A percentile compares a stretch with the other conserved stretches of the same genome.
Evolutionary conservation across 2,329 filamentous ascomycete genomes (phyloP).

Genomic region (Aspergillus amoenus): DNA sequence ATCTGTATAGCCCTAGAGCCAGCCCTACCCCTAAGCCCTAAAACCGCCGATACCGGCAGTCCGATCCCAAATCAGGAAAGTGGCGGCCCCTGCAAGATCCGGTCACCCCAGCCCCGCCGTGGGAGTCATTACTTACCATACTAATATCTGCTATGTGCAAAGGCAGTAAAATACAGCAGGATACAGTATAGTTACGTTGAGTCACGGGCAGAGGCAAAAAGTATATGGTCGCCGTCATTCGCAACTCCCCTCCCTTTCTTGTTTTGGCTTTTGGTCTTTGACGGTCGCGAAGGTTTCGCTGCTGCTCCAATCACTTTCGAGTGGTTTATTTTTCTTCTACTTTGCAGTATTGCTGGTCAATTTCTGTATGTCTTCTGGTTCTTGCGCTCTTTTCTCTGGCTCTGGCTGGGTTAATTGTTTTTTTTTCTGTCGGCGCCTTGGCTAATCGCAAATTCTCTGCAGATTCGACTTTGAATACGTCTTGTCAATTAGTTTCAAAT

Average conservation of each 20-base stretch:
- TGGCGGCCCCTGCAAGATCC: constrained; percentile 14
- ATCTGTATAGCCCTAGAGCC: not conserved
- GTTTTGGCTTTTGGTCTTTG: constrained; percentile 29
- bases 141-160: not conserved
- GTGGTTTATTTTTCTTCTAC: constrained; percentile 6
- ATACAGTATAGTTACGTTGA: constrained; percentile 4
- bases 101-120: constrained; percentile 14
- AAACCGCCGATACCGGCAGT: constrained; percentile 16
- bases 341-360: not conserved
- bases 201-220: constrained; percentile 8
- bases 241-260: constrained; percentile 21
- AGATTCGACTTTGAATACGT: not conserved
- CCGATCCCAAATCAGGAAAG: constrained; percentile 10
- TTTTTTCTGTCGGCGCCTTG: not conserved
- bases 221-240: constrained; percentile 19
- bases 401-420: not conserved
- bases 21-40: constrained; percentile 23
- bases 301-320: constrained; percentile 24
- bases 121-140: constrained; percentile 3
- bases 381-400: not conserved
- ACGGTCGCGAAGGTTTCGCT: constrained; percentile 27
- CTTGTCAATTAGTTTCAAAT: not conserved
- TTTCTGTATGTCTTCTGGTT: constrained; percentile 2
- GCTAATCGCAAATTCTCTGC: not conserved
- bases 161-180: not conserved